Evolutionary conservation across 164 flowering plant genomes (phyloP), one percentile per base, ranked within the genome.

Genomic region (Umbellularia californica): DNA sequence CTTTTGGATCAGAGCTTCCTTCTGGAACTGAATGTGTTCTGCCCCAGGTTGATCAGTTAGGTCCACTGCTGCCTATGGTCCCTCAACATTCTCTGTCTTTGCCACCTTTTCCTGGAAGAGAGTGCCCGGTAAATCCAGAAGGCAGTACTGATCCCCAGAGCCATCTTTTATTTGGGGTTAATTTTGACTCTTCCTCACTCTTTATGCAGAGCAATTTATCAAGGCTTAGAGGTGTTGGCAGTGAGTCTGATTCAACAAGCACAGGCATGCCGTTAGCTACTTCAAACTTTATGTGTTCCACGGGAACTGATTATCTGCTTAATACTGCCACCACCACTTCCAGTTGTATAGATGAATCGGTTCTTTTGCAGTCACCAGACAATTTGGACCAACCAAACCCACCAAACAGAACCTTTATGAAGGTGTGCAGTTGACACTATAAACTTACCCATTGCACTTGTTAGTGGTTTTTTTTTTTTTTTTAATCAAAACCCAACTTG

Each of bases 81-180:
- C 72, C 90, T 24, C 88, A 79, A 47, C 81, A 80, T 75, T 74
- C 90, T 55, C 68, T 88, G 67, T 83, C 93, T 12, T 83, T 92
- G 85, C 97, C 95, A 6, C 93, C 97, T 2, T 90, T 94, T 84
- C 97, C 97, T 73, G 95, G 95, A 20, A 86, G 90, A 75, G 97
- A 92, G 72, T 90, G 87, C 79, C 72, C 90, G 1, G 76, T 85
- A 10, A 93, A 88, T 70, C 91, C 86, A 70, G 91, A 86, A 86
- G 90, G 87, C 28, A 75, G 82, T 74, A 74, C 79, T 30, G 94
- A 90, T 83, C 88, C 89, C 1, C 90, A 86, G 58, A 91, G 83
- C 80, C 85, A 88, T 85, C 85, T 87, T 71, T 80, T 95, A n/a
- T 95, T 95, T 80, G 97, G 98, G 30, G 90, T 89, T 50, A 89